Conservation (phyloP, 305 asterid species). For the Nicotiana rustica region DNA sequence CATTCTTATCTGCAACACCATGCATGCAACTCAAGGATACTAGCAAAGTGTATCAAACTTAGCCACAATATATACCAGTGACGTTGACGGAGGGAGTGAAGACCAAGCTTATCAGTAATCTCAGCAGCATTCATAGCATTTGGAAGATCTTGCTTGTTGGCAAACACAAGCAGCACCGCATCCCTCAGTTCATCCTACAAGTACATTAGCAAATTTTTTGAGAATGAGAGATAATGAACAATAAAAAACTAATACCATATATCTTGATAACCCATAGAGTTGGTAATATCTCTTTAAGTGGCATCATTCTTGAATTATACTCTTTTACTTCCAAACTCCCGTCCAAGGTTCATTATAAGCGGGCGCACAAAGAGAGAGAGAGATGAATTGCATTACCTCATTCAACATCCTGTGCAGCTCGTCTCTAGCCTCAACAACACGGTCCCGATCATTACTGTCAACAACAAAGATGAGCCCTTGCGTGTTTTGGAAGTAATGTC, state of each 20-base stretch:
- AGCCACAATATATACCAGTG: slow-evolving; percentile 48
- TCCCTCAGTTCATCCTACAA: slow-evolving; percentile 81
- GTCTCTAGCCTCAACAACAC: slow-evolving; percentile 92
- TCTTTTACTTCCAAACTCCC: too few relatives aligned
- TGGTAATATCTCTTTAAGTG: too few relatives aligned
- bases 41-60: neutral
- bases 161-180: slow-evolving; percentile 83
- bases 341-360: too few relatives aligned
- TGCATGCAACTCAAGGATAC: slow-evolving; percentile 46
- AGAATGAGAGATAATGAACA: neutral
- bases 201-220: neutral
- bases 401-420: slow-evolving; percentile 90
- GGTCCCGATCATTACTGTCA: slow-evolving; percentile 85
- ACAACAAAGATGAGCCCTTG: slow-evolving; percentile 88
- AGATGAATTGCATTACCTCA: slow-evolving; percentile 53
- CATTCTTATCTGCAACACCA: slow-evolving; percentile 86
- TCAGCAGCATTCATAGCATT: slow-evolving; percentile 97
- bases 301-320: too few relatives aligned
- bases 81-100: slow-evolving; percentile 71
- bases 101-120: slow-evolving; percentile 88
- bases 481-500: slow-evolving; percentile 86
- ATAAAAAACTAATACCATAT: neutral
- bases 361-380: neutral
- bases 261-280: neutral
- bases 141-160: slow-evolving; percentile 94